Evolutionary conservation across 2,329 filamentous ascomycete species (phyloP).

Genomic region (Aspergillus pseudoviridinutans): DNA sequence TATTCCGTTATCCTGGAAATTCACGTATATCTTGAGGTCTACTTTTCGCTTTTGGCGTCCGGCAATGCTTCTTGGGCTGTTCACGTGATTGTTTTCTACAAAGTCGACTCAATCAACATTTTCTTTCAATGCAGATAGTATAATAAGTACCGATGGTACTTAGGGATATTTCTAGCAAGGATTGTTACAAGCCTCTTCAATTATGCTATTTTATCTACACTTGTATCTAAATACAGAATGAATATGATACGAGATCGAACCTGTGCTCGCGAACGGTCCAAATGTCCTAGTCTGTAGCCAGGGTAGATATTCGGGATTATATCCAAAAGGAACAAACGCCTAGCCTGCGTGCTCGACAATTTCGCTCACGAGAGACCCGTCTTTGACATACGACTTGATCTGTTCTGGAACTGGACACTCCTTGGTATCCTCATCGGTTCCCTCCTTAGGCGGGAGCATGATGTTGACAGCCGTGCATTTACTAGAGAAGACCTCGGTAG

Average conservation of each 20-base stretch:
- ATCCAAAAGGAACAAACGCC: neutral
- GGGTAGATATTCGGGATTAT: neutral
- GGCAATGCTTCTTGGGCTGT: neutral
- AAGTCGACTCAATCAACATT: neutral
- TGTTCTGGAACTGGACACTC: conserved; percentile 88
- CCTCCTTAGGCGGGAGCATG: conserved; percentile 67
- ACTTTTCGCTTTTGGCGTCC: neutral
- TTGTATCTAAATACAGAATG: neutral
- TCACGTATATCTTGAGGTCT: neutral
- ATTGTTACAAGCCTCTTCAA: neutral
- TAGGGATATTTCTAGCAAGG: neutral
- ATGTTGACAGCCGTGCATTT: conserved; percentile 87
- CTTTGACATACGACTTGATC: conserved; percentile 73
- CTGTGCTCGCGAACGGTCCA: neutral
- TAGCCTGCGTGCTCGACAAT: conserved; percentile 93
- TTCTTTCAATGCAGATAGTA: neutral
- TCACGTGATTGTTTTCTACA: neutral
- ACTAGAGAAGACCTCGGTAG: conserved; percentile 81
- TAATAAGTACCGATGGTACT: neutral
- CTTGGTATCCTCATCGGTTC: conserved; percentile 72
- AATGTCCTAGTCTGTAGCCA: neutral
- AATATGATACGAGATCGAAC: neutral
- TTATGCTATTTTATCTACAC: neutral
- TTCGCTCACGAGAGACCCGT: conserved; percentile 79
- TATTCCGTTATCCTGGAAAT: neutral